These are phyloP conservation scores for Coemansia sp. DNA, from an alignment of 371 early-diverging fungal species.

Conservation along the genomic window DNA sequence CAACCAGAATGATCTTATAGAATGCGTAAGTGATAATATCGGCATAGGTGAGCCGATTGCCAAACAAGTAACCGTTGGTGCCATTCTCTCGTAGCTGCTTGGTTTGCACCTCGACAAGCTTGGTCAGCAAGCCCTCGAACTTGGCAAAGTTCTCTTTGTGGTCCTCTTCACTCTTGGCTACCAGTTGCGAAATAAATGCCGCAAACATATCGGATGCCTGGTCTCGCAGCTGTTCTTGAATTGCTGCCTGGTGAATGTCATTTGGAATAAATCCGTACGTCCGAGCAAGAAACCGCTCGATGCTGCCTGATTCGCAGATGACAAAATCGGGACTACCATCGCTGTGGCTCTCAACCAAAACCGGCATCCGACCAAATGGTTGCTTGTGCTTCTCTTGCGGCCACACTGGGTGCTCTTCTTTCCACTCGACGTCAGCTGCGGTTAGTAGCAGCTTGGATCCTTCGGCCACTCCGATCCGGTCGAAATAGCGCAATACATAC, in stretches of 20 bases:
- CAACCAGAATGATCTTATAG: constrained; percentile 5
- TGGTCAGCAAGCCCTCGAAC: constrained; percentile 11
- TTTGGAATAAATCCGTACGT: constrained; percentile 47
- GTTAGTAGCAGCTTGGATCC: constrained; percentile 21
- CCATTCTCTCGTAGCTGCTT: constrained; percentile 39
- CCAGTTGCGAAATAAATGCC: background rate
- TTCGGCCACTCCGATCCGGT: constrained; percentile 15
- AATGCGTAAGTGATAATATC: constrained; percentile 31
- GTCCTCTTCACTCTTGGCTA: constrained; percentile 4
- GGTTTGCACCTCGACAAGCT: constrained; percentile 23
- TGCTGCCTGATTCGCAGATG: constrained; percentile 51
- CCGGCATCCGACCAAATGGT: constrained; percentile 56
- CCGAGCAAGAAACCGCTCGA: constrained; percentile 56
- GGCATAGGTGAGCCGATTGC: constrained; percentile 35
- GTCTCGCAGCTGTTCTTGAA: constrained; percentile 43
- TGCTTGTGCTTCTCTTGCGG: constrained; percentile 45
- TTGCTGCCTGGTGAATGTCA: constrained; percentile 18
- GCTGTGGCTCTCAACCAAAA: constrained; percentile 46
- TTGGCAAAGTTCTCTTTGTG: constrained; percentile 1
- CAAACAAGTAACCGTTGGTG: constrained; percentile 41
- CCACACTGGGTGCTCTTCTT: constrained; percentile 48
- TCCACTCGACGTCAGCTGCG: constrained; percentile 32
- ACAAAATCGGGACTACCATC: constrained; percentile 39
- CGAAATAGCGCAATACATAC: constrained; percentile 29
- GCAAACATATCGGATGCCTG: background rate